phyloP scores from a whole-genome alignment of 2,329 filamentous ascomycete species.

The Xylaria sp. region DNA sequence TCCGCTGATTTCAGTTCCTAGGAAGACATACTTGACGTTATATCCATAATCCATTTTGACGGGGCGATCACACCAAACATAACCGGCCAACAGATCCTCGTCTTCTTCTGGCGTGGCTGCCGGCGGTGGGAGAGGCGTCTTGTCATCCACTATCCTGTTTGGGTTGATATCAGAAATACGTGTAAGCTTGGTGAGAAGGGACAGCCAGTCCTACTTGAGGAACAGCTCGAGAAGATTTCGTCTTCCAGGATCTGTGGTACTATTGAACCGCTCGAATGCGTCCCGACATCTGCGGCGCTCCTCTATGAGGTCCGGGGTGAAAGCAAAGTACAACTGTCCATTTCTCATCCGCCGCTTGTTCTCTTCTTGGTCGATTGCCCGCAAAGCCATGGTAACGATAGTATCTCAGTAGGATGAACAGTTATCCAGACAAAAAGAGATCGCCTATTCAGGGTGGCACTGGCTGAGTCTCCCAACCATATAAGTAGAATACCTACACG shows the following conservation, averaged over 20 bases:
- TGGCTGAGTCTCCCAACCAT: neutral
- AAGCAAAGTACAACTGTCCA: slow-evolving; percentile 79
- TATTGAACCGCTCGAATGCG: slow-evolving; percentile 73
- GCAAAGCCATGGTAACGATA: slow-evolving; percentile 37
- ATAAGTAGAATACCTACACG: neutral
- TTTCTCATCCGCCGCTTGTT: slow-evolving; percentile 67
- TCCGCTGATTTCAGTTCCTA: slow-evolving; percentile 12
- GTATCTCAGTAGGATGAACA: neutral
- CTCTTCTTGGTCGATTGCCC: slow-evolving; percentile 54
- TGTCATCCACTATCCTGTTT: slow-evolving; percentile 69
- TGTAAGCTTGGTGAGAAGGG: neutral
- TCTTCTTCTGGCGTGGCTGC: slow-evolving; percentile 70
- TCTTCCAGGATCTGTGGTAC: slow-evolving; percentile 66
- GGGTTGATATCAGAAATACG: slow-evolving; percentile 21
- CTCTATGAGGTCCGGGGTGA: slow-evolving; percentile 72
- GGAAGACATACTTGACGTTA: slow-evolving; percentile 66
- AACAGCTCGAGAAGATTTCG: slow-evolving; percentile 73
- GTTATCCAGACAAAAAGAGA: neutral
- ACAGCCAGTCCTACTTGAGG: slow-evolving; percentile 67
- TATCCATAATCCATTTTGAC: slow-evolving; percentile 81
- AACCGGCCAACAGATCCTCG: slow-evolving; percentile 68
- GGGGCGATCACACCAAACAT: slow-evolving; percentile 76
- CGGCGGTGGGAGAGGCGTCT: slow-evolving; percentile 69
- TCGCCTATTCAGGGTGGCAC: neutral
- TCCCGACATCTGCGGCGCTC: slow-evolving; percentile 70